A percentile compares a stretch with the other conserved stretches of the same genome.
phyloP scores from a whole-genome alignment of 257 asterid species.

The Solanum chilense region DNA sequence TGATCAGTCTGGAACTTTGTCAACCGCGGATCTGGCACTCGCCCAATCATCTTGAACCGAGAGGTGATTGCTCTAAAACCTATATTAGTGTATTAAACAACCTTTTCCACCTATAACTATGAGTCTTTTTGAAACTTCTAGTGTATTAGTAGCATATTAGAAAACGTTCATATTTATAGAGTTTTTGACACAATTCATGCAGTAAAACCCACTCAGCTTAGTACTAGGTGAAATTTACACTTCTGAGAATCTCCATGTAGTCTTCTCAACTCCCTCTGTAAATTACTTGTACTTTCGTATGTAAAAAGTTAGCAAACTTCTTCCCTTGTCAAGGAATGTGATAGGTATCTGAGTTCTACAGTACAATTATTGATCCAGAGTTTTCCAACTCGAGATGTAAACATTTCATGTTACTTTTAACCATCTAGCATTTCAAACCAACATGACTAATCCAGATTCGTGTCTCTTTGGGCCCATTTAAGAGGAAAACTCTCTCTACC shows the following conservation, averaged over 20 bases:
- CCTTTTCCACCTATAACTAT: background rate
- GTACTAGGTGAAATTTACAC: background rate
- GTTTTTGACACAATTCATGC: background rate
- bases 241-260: background rate
- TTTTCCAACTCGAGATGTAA: background rate
- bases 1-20: slow-evolving; percentile 88
- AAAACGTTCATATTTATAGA: background rate
- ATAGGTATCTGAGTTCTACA: background rate
- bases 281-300: background rate
- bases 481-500: background rate
- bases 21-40: slow-evolving; percentile 46
- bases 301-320: background rate
- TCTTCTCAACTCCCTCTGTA: background rate
- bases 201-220: background rate
- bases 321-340: background rate
- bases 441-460: background rate
- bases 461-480: background rate
- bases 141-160: background rate
- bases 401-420: background rate
- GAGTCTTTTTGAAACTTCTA: background rate
- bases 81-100: background rate
- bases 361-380: background rate
- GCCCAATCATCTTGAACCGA: slow-evolving; percentile 35
- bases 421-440: background rate
- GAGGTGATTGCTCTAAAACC: slow-evolving; percentile 1